Conservation (phyloP, 768 basidiomycete species). For the Erythrobasidium yunnanense region DNA sequence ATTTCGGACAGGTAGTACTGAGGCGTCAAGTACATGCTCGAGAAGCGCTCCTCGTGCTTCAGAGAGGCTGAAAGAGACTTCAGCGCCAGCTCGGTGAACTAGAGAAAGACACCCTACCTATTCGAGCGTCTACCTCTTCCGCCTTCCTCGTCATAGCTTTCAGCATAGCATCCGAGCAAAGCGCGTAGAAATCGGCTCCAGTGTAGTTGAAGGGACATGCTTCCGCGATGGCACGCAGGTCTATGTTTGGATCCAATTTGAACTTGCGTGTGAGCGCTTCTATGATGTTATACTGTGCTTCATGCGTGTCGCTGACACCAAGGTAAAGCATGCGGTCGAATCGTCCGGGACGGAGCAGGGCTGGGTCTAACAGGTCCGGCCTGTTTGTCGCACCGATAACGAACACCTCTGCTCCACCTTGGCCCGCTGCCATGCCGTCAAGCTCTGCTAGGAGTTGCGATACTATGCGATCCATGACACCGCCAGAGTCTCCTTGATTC, state of each 20-base stretch:
- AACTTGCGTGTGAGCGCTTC: slow-evolving; percentile 88
- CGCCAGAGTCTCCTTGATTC: slow-evolving; percentile 79
- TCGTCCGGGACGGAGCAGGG: slow-evolving; percentile 73
- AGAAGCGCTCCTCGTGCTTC: slow-evolving; percentile 48
- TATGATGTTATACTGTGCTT: slow-evolving; percentile 73
- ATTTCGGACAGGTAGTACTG: slow-evolving; percentile 84
- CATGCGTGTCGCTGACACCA: slow-evolving; percentile 76
- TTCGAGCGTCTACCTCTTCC: slow-evolving; percentile 59
- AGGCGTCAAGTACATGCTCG: slow-evolving; percentile 60
- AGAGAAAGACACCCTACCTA: slow-evolving; percentile 47
- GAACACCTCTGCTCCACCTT: slow-evolving; percentile 52
- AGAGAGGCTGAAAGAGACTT: slow-evolving; percentile 36
- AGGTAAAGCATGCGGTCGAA: slow-evolving; percentile 96
- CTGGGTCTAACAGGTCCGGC: slow-evolving; percentile 89
- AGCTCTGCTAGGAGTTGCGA: slow-evolving; percentile 86
- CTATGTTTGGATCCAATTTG: slow-evolving; percentile 57
- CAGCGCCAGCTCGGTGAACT: neutral
- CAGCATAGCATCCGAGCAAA: slow-evolving; percentile 92
- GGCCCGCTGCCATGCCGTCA: slow-evolving; percentile 63
- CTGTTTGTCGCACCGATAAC: slow-evolving; percentile 94
- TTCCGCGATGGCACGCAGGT: slow-evolving; percentile 56
- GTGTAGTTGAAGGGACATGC: slow-evolving; percentile 86
- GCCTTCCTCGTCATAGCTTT: slow-evolving; percentile 88
- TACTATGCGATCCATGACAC: slow-evolving; percentile 92
- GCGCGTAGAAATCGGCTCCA: slow-evolving; percentile 93